phyloP scores from a whole-genome alignment of 352 stramenopile genomes.

The Phytophthora foliorum region DNA sequence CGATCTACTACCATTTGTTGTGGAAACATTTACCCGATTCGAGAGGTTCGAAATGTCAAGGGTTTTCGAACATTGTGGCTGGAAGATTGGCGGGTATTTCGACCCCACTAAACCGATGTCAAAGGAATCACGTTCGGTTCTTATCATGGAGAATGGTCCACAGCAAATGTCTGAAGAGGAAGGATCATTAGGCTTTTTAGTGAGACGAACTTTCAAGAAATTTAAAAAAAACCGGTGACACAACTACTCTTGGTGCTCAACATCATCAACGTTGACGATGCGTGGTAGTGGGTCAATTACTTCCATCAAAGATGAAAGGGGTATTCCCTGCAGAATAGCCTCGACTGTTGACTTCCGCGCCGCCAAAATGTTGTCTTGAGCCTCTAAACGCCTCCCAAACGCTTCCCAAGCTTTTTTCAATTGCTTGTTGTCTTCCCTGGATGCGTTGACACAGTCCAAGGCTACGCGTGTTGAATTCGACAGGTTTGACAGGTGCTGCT shows the following conservation, averaged over 20 bases:
- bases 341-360: slow-evolving; percentile 4
- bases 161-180: neutral
- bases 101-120: slow-evolving; percentile 4
- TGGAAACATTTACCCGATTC: neutral
- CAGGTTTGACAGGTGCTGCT: neutral
- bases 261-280: slow-evolving; percentile 1
- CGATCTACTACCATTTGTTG: neutral
- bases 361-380: neutral
- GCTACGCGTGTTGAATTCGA: neutral
- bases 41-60: neutral
- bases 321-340: neutral
- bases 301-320: neutral
- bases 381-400: neutral
- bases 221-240: neutral
- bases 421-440: slow-evolving; percentile 3
- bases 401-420: neutral
- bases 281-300: slow-evolving; percentile 2
- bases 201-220: too few species aligned
- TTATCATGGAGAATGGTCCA: neutral
- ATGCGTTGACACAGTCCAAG: neutral
- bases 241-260: slow-evolving; percentile 4
- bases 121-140: neutral
- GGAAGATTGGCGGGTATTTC: slow-evolving; percentile 6
- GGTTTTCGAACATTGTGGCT: slow-evolving; percentile 11
- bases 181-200: neutral